Evolutionary conservation across 331 rosid genomes (phyloP).

Genomic region (Rosa hybrid): DNA sequence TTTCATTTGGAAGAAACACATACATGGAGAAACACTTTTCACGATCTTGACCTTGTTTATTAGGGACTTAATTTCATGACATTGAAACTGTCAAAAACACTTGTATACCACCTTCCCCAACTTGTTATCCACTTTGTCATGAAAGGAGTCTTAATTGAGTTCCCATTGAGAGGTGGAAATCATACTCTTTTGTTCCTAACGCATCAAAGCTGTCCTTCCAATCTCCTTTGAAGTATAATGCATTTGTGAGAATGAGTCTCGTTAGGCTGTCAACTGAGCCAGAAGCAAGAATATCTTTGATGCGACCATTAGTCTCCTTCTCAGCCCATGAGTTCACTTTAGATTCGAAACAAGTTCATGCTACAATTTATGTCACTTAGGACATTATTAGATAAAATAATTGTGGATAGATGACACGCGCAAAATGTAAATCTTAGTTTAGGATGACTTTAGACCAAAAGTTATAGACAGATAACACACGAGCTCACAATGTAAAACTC

Average conservation of each 20-base stretch:
- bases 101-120: conserved; percentile 37
- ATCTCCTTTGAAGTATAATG: conserved; percentile 72
- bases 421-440: too few species aligned
- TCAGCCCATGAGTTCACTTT: conserved; percentile 79
- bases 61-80: conserved; percentile 69
- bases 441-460: too few species aligned
- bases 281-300: conserved; percentile 61
- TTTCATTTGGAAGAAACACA: conserved; percentile 69
- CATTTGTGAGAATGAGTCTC: conserved; percentile 63
- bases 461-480: too few species aligned
- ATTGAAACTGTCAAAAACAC: conserved; percentile 57
- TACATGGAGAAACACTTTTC: conserved; percentile 59
- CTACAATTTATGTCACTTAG: too few species aligned
- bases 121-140: conserved; percentile 68
- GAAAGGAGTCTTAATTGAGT: conserved; percentile 58
- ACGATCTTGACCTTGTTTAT: conserved; percentile 59
- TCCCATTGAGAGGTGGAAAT: conserved; percentile 55
- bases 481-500: too few species aligned
- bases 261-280: conserved; percentile 52
- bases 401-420: too few species aligned
- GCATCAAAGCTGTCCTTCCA: conserved; percentile 66
- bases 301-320: conserved; percentile 69
- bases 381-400: too few species aligned
- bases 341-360: too few species aligned
- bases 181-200: conserved; percentile 44